These are phyloP conservation scores for Baudoinia panamericana DNA, from an alignment of 495 filamentous ascomycete genomes.

Conservation along the genomic window DNA sequence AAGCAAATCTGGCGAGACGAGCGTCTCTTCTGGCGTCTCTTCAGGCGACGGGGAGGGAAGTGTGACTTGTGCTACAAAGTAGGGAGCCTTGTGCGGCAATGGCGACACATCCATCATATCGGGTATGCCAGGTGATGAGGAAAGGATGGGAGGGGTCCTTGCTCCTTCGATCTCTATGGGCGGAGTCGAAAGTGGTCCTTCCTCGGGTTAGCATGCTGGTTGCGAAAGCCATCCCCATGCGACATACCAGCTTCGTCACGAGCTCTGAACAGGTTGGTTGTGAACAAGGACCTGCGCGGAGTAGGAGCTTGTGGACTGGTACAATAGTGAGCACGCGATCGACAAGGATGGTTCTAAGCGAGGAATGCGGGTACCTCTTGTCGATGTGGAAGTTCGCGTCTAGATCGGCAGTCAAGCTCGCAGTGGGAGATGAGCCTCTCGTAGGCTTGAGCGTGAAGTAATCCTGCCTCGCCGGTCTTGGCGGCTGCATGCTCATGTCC, in stretches of 20 bases:
- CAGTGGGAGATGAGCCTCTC: constrained; percentile 76
- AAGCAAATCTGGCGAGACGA: constrained; percentile 24
- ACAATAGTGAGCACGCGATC: constrained; percentile 21
- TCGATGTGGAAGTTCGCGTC: constrained; percentile 95
- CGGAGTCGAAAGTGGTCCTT: constrained; percentile 69
- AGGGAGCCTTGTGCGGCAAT: constrained; percentile 75
- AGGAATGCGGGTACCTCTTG: constrained; percentile 50
- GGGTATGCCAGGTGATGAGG: constrained; percentile 60
- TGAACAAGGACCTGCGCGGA: constrained; percentile 86
- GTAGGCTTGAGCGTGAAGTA: constrained; percentile 67
- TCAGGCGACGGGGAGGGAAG: constrained; percentile 54
- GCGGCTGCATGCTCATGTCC: constrained; percentile 51
- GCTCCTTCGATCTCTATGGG: constrained; percentile 55
- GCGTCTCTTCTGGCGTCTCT: constrained; percentile 20
- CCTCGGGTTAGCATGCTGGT: constrained; percentile 4
- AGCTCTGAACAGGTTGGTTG: constrained; percentile 55
- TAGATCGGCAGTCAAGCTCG: constrained; percentile 80
- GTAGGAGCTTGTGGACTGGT: constrained; percentile 80
- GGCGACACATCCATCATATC: constrained; percentile 93
- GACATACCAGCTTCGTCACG: constrained; percentile 59
- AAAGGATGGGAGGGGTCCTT: constrained; percentile 71
- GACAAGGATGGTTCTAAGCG: too few species aligned
- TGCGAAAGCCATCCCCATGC: not conserved
- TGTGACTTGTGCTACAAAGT: constrained; percentile 44
- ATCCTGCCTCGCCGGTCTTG: constrained; percentile 37